A percentile compares a stretch with the other conserved stretches of the same genome.
phyloP scores from a whole-genome alignment of 1,284 basidiomycete genomes.

The Cutaneotrichosporon cyanovorans region DNA sequence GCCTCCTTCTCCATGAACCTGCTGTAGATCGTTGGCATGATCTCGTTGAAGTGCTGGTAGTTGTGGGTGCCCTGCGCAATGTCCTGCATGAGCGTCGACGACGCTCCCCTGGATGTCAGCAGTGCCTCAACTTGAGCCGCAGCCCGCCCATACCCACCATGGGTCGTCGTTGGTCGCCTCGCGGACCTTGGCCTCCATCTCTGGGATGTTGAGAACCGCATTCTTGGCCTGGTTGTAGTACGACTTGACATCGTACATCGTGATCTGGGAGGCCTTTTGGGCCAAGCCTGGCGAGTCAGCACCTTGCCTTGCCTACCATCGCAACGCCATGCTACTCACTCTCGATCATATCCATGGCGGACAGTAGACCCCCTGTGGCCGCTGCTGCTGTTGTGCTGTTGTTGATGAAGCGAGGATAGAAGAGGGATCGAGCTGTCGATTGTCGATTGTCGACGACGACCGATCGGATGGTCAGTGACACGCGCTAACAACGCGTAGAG shows the following conservation, averaged over 20 bases:
- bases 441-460: not conserved
- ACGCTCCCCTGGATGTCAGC: conserved; percentile 69
- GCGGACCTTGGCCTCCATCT: conserved; percentile 94
- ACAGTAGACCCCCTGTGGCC: not conserved
- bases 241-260: conserved; percentile 82
- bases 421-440: not conserved
- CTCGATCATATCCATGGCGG: conserved; percentile 15
- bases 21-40: conserved; percentile 95
- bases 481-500: not conserved
- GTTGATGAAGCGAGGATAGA: not conserved
- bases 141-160: conserved; percentile 64
- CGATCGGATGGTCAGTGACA: not conserved
- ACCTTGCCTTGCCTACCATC: too few species aligned
- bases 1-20: conserved; percentile 98
- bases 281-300: conserved; percentile 34
- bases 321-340: conserved; percentile 3
- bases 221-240: conserved; percentile 78
- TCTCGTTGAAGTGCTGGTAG: conserved; percentile 92
- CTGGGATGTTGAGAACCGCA: conserved; percentile 68
- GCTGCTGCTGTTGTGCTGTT: not conserved
- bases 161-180: conserved; percentile 98
- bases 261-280: conserved; percentile 45
- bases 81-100: conserved; percentile 96
- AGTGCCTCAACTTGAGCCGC: not conserved
- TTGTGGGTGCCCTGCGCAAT: conserved; percentile 57